Evolutionary conservation across 768 basidiomycete genomes (phyloP), one percentile per base, ranked within the genome.

Genomic region (Cubamyces lactineus): DNA sequence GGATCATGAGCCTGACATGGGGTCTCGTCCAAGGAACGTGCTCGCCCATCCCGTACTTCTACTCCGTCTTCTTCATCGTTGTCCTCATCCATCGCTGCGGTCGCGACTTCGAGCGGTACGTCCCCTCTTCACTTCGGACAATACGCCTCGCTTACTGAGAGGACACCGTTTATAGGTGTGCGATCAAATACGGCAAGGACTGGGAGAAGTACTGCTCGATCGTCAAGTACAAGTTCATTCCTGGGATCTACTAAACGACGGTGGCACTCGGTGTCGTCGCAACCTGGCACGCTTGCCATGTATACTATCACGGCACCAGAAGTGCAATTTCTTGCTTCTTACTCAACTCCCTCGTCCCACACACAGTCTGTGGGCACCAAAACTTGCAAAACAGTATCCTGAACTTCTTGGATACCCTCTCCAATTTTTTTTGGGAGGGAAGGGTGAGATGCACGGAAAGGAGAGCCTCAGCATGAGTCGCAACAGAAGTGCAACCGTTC

Each of bases 41-140:
- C 16, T 87, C 88, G 30, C 83, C 89, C 51, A 96, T 98, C 71
- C 95, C 95, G 0, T 96, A 96, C 78, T 99, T 93, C 78, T 98
- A 98, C 77, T 94, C 94, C 13, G 81, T 94, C 52, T 99, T 98
- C 84, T 98, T 98, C 81, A 88, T 96, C 70, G 84, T 84, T 47
- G 96, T 98, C 21, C 86, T 99, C 57, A 81, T 94, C 42, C 97
- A 98, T 71, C 86, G 97, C 39, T 92, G 89, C 69, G 84, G 89
- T 0, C 87, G 97, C 55, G 97, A 99, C 81, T 97, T 98, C 74
- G 96, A 96, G 74, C 83, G 96, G 81, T 92, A 61, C 55, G 82
- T 71, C 47, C 39, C 26, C 8, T 19, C 16, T 24, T 16, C 19
- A 16, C 7, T 12, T 12, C 45, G 8, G 39, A 49, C 5, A n/a